Base-by-base conservation (phyloP, 768 basidiomycete species). In the Obba rivulosa region DNA sequence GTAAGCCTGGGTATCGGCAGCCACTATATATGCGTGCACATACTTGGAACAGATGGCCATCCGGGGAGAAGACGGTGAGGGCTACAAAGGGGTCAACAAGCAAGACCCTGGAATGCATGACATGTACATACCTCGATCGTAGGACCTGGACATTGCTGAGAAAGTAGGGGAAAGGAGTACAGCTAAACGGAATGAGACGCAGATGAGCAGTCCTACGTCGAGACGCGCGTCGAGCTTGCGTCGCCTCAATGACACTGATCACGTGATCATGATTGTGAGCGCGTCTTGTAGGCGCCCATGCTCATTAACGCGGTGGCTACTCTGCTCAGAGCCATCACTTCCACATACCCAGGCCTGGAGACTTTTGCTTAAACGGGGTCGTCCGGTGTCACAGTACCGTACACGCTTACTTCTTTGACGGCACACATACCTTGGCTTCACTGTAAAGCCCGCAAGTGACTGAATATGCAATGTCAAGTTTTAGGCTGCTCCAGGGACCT, bases 21-120 rank as follows among this genome's bases (percentile, higher is more conserved):
- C 2, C 18, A 22, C 28, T 35, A 41, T 28, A 42, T 28, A 56
- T 55, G 34, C 13, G 10, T 31, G 8, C 2, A 13, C 44, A 52
- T 56, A 91, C 93, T 79, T 97, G 93, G 78, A 97, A 96, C 59
- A 99, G 75, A 74, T 99, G 96, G 16, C 96, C 96, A 74, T 98
- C 96, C 50, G 95, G 95, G 37, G 93, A 96, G 77, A 96, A 95
- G 64, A 95, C 92, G 55, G 95, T 98, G 55, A 98, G 83, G 41
- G 94, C 94, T 96, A 40, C 14, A 47, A 22, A 44, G 20, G 31
- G 22, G 25, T 11, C 14, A 44, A 23, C 51, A 4, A 45, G 18
- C 55, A 44, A 60, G 48, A 16, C 36, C 36, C 7, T 17, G 24
- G 18, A 9, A 24, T n/a, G 31, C 5, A 25, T 24, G 31, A 13